Base-by-base conservation (phyloP, 352 stramenopile genomes). In the Pythium grandisporangium region DNA sequence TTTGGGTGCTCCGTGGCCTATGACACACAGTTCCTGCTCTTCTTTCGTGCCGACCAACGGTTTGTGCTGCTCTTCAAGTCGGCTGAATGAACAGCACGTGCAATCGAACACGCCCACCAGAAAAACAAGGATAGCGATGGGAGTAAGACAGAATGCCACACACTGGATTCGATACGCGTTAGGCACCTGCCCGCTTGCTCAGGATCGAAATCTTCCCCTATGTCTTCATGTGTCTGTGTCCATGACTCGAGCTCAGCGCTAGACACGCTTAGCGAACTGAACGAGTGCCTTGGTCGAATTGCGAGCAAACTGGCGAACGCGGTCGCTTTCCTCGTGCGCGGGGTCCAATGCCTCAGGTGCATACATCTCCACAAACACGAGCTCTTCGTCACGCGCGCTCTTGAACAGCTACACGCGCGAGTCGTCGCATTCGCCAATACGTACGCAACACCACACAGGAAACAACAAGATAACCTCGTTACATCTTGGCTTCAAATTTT, bases 1-100 rank as follows among this genome's bases (percentile, higher is more conserved):
- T 96, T 93, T 43, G 84, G 81, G 10, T 95, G 84, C 55, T 96
- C 84, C 17, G 77, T 96, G 24, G 84, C 85, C 23, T 93, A 96
- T 59, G 77, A 95, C 53, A 93, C 83, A 22, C 86, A 95, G 50
- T 86, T 83, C 42, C 44, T 95, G 39, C 71, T 95, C 25, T 95
- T 93, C 55, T 93, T 93, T 45, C 67, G 70, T 30, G 70, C 78
- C 25, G 79, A 93, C 42, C 72, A 90, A 60, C 68, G 85, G 25
- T 76, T 92, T 59, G 61, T 91, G 6, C 58, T 94, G 29, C 60
- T 92, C 26, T 92, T 92, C 51, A 88, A 91, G 53, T 91, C 77
- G 5, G 74, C 65, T 17, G 74, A 90, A 48, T 90, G 44, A 14
- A 32, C n/a, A n/a, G n/a, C n/a, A n/a, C n/a, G n/a, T n/a, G n/a